These are phyloP conservation scores for Epichloe scottii DNA, from an alignment of 2,329 filamentous ascomycete genomes.

Conservation along the genomic window DNA sequence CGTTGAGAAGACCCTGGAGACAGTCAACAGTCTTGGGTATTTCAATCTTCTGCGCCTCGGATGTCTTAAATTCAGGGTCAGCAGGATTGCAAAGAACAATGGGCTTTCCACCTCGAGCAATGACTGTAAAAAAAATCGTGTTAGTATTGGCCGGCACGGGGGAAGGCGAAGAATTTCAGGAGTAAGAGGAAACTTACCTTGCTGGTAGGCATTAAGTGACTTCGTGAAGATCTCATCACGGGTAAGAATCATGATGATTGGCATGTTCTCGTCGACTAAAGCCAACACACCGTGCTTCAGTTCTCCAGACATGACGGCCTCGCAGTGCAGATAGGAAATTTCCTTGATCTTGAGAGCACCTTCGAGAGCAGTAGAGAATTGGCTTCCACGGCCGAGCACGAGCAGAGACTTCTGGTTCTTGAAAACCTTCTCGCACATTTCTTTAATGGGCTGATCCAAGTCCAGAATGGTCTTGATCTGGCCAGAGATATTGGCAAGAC, in stretches of 20 bases:
- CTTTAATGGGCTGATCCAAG: conserved; percentile 88
- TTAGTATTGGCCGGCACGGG: conserved; percentile 9
- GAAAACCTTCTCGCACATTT: conserved; percentile 82
- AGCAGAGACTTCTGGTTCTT: conserved; percentile 95
- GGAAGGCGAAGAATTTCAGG: background rate
- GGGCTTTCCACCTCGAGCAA: conserved; percentile 87
- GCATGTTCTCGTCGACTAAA: conserved; percentile 93
- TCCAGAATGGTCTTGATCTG: conserved; percentile 90
- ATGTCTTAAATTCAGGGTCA: conserved; percentile 79
- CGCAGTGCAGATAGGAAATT: conserved; percentile 98
- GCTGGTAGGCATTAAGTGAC: conserved; percentile 98
- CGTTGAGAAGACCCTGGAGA: conserved; percentile 93
- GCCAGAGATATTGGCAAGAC: conserved; percentile 71
- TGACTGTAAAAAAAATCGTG: conserved; percentile 42
- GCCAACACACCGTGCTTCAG: conserved; percentile 98
- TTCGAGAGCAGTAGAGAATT: conserved; percentile 94
- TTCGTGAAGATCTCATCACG: conserved; percentile 94
- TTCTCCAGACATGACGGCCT: conserved; percentile 99
- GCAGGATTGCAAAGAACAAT: conserved; percentile 95
- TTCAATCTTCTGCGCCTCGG: conserved; percentile 92
- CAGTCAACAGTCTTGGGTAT: conserved; percentile 91
- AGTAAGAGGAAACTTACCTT: conserved; percentile 44
- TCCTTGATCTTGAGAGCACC: conserved; percentile 99
- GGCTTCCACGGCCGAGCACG: conserved; percentile 84
- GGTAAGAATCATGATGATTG: conserved; percentile 99